These are phyloP conservation scores for Oryza punctata DNA, from an alignment of 176 grass and related monocot species.

Conservation along the genomic window DNA sequence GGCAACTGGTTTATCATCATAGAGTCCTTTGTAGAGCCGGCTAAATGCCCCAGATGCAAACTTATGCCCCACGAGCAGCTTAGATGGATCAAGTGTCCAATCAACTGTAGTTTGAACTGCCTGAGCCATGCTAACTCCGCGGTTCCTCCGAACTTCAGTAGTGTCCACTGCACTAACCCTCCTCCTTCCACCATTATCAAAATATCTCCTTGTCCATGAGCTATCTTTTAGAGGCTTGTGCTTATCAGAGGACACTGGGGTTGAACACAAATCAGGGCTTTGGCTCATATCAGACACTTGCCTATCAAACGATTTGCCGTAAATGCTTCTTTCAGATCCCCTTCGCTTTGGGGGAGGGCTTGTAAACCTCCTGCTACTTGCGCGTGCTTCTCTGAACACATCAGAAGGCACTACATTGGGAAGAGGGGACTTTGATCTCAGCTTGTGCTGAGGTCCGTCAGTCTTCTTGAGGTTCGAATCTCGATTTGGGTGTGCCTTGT, in stretches of 20 bases:
- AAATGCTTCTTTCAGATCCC: slow-evolving; percentile 65
- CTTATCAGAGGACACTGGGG: slow-evolving; percentile 26
- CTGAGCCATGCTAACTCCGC: slow-evolving; percentile 43
- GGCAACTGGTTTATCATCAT: slow-evolving; percentile 71
- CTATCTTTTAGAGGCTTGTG: slow-evolving; percentile 43
- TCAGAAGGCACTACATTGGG: slow-evolving; percentile 36
- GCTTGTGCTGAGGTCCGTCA: slow-evolving; percentile 20
- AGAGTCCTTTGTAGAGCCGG: slow-evolving; percentile 59
- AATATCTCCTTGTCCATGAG: slow-evolving; percentile 40
- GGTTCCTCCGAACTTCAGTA: slow-evolving; percentile 27
- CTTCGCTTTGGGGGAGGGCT: slow-evolving; percentile 61
- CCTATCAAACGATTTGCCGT: slow-evolving; percentile 51
- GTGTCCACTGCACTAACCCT: slow-evolving; percentile 53
- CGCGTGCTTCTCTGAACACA: slow-evolving; percentile 58
- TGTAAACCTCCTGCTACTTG: slow-evolving; percentile 52
- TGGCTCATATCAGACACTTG: slow-evolving; percentile 30
- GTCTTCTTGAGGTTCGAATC: slow-evolving; percentile 18
- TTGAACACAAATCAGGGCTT: slow-evolving; percentile 30
- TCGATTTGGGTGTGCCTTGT: slow-evolving; percentile 29
- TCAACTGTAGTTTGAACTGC: slow-evolving; percentile 45
- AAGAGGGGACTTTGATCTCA: slow-evolving; percentile 59
- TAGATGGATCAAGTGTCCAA: slow-evolving; percentile 58
- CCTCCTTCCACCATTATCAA: slow-evolving; percentile 53
- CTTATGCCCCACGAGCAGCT: slow-evolving; percentile 54
- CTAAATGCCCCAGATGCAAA: slow-evolving; percentile 74